phyloP scores from a whole-genome alignment of 495 filamentous ascomycete genomes.

The Xylaria bambusicola region DNA sequence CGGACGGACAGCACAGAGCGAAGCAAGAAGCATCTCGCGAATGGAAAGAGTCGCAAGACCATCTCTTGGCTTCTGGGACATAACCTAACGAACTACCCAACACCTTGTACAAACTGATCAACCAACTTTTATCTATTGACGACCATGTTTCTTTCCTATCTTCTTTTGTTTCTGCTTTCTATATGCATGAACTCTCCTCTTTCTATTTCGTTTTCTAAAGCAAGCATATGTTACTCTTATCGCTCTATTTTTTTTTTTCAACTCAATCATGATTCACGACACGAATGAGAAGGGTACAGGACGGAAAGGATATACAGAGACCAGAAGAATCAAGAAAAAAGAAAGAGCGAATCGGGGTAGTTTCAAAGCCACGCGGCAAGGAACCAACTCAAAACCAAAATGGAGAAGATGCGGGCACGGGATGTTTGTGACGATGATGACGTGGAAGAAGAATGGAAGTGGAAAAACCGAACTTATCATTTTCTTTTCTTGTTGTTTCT shows the following conservation, averaged over 20 bases:
- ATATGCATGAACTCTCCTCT: no score
- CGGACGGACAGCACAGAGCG: background rate
- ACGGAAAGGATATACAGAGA: slow-evolving; percentile 27
- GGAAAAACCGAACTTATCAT: slow-evolving; percentile 10
- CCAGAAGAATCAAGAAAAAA: slow-evolving; percentile 21
- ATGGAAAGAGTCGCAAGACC: background rate
- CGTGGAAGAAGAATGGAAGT: background rate
- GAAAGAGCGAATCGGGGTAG: background rate
- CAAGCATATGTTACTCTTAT: background rate
- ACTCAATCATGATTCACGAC: slow-evolving; percentile 28
- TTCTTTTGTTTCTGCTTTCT: background rate
- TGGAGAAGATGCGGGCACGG: no score
- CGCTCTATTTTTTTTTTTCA: no score
- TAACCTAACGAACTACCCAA: background rate
- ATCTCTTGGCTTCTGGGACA: background rate
- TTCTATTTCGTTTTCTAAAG: background rate
- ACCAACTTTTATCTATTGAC: background rate
- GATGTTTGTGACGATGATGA: no score
- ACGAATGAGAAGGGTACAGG: slow-evolving; percentile 9
- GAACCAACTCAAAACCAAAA: no score
- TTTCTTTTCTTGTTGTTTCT: slow-evolving; percentile 3
- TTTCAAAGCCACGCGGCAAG: slow-evolving; percentile 13
- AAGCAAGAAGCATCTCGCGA: slow-evolving; percentile 9
- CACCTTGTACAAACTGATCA: background rate
- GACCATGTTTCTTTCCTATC: background rate